Evolutionary conservation across 148 eudicot species (phyloP).

Genomic region (Arbutus unedo): DNA sequence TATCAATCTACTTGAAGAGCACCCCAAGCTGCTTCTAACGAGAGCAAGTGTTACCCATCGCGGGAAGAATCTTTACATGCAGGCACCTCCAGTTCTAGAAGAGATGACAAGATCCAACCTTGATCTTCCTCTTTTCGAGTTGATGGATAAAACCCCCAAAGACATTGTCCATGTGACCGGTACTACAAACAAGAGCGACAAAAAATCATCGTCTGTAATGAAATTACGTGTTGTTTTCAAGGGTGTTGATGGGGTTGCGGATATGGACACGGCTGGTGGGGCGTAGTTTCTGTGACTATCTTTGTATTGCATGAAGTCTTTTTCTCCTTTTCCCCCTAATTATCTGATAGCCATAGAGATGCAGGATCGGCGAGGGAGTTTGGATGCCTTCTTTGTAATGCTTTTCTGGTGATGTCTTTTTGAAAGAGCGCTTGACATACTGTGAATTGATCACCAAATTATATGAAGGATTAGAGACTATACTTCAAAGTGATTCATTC

Average conservation of each 20-base stretch:
- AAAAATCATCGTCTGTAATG: slow-evolving; percentile 53
- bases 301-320: neutral
- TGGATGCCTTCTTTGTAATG: neutral
- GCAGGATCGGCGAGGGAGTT: slow-evolving; percentile 2
- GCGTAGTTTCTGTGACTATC: slow-evolving; percentile 31
- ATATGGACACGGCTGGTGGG: slow-evolving; percentile 82
- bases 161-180: slow-evolving; percentile 75
- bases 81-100: slow-evolving; percentile 92
- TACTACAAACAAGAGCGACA: slow-evolving; percentile 45
- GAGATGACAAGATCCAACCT: slow-evolving; percentile 87
- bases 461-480: slow-evolving; percentile 5
- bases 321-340: neutral
- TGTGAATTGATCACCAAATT: slow-evolving; percentile 7
- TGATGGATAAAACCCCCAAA: slow-evolving; percentile 58
- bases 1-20: slow-evolving; percentile 69
- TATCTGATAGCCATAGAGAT: neutral
- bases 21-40: slow-evolving; percentile 62
- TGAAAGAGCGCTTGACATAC: neutral
- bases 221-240: slow-evolving; percentile 76
- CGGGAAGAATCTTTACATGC: slow-evolving; percentile 90
- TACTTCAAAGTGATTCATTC: neutral
- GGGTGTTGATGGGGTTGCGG: slow-evolving; percentile 60
- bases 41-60: slow-evolving; percentile 69
- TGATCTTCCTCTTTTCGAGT: slow-evolving; percentile 55
- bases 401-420: neutral